Percentiles rank a stretch among this genome's conserved stretches.
Evolutionary conservation across 306 rosid species (phyloP).

Genomic region (Cucurbita maxima): DNA sequence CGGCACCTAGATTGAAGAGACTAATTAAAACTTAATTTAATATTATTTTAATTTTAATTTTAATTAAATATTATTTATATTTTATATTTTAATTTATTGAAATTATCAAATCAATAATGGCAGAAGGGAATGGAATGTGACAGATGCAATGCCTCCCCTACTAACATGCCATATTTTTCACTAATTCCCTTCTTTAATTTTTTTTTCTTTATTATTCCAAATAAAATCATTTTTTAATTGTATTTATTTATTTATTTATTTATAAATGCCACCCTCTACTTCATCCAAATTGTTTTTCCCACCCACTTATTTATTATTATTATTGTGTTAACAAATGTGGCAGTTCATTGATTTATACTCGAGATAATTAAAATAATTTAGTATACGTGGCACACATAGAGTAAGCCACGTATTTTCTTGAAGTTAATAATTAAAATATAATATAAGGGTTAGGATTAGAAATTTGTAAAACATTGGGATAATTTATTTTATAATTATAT

Average conservation of each 20-base stretch:
- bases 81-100: not conserved
- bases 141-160: slow-evolving; percentile 2
- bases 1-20: slow-evolving; percentile 1
- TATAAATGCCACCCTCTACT: not conserved
- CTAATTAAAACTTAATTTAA: not conserved
- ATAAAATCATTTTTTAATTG: not conserved
- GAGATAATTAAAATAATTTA: not conserved
- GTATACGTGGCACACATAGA: not conserved
- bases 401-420: not conserved
- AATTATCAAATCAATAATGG: not conserved
- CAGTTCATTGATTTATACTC: too few species aligned
- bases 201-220: not conserved
- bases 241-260: not conserved
- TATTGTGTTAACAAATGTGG: too few species aligned
- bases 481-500: not conserved
- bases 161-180: not conserved
- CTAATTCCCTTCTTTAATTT: not conserved
- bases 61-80: not conserved
- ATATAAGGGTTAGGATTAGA: not conserved
- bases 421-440: not conserved
- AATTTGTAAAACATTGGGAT: not conserved
- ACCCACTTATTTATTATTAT: not conserved
- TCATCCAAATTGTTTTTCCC: not conserved
- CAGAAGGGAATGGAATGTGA: slow-evolving; percentile 4
- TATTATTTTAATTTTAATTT: not conserved